Evolutionary conservation across 225 moss, liverwort and hornwort species (phyloP).

Genomic region (Pleurozium schreberi): DNA sequence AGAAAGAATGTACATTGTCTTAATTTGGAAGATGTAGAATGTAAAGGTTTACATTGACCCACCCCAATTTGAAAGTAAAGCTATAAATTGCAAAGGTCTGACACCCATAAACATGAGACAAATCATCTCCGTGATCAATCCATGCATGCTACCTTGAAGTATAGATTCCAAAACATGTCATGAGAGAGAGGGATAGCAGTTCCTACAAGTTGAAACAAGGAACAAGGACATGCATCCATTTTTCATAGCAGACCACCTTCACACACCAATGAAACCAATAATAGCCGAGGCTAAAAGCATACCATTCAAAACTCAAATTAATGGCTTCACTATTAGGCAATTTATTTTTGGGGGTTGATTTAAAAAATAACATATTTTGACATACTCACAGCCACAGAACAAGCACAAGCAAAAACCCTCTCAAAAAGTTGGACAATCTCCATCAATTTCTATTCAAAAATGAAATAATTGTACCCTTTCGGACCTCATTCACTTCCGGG

Average conservation of each 20-base stretch:
- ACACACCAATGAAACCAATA: background rate
- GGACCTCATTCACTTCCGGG: constrained; percentile 3
- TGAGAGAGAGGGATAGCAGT: background rate
- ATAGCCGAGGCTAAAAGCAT: background rate
- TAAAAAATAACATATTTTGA: background rate
- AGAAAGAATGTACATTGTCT: background rate
- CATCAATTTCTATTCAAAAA: background rate
- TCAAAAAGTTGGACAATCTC: background rate
- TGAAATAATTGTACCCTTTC: background rate
- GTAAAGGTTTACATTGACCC: background rate
- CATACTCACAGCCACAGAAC: background rate
- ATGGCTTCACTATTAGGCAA: background rate
- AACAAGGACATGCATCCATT: background rate
- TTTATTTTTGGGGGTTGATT: no score
- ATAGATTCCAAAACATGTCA: background rate
- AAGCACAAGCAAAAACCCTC: background rate
- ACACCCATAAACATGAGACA: background rate
- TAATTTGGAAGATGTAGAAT: background rate
- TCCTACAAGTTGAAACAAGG: no score
- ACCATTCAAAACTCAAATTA: background rate
- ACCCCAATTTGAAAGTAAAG: background rate
- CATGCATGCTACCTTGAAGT: background rate
- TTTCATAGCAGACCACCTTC: background rate
- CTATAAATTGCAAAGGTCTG: background rate
- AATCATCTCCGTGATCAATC: background rate